phyloP scores from a whole-genome alignment of 2,329 filamentous ascomycete genomes.

The Paracamarosporium sp. region DNA sequence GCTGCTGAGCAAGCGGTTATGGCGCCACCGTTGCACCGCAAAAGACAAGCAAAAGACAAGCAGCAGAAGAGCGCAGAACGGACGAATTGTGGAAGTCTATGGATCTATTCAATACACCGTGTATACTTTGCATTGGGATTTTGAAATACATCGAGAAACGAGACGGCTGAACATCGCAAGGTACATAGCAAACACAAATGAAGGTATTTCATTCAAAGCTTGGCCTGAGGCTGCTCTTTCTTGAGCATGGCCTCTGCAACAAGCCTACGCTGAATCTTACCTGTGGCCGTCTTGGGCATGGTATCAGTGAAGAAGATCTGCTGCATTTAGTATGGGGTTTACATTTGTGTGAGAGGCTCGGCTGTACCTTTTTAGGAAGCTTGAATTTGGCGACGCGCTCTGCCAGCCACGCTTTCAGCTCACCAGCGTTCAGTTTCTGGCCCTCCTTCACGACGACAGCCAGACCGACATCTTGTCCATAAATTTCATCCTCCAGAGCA shows the following conservation, averaged over 20 bases:
- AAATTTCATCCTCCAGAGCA: conserved; percentile 80
- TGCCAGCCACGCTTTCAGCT: conserved; percentile 72
- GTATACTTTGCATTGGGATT: neutral
- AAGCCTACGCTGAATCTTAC: conserved; percentile 84
- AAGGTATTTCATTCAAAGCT: conserved; percentile 54
- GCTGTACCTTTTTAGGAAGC: conserved; percentile 77
- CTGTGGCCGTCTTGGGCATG: conserved; percentile 92
- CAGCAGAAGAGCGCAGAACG: neutral
- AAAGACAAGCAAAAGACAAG: conserved; percentile 1
- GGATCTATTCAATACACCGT: conserved; percentile 5
- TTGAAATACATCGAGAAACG: neutral
- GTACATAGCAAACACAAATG: conserved; percentile 9
- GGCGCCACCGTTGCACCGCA: conserved; percentile 11
- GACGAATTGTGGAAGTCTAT: conserved; percentile 5
- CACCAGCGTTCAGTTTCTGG: conserved; percentile 60
- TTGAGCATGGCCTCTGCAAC: conserved; percentile 87
- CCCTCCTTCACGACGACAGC: conserved; percentile 77
- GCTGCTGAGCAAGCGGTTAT: conserved; percentile 12
- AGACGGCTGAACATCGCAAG: conserved; percentile 7
- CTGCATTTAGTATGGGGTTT: conserved; percentile 24
- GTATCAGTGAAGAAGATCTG: conserved; percentile 80
- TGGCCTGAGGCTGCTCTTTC: conserved; percentile 63
- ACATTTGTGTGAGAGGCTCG: neutral
- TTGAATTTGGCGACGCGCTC: conserved; percentile 83
- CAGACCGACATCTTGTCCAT: conserved; percentile 81